Percentiles rank a stretch among this genome's conserved stretches.
Conservation (phyloP, 768 basidiomycete genomes). For the Sarcomyxa edulis region DNA sequence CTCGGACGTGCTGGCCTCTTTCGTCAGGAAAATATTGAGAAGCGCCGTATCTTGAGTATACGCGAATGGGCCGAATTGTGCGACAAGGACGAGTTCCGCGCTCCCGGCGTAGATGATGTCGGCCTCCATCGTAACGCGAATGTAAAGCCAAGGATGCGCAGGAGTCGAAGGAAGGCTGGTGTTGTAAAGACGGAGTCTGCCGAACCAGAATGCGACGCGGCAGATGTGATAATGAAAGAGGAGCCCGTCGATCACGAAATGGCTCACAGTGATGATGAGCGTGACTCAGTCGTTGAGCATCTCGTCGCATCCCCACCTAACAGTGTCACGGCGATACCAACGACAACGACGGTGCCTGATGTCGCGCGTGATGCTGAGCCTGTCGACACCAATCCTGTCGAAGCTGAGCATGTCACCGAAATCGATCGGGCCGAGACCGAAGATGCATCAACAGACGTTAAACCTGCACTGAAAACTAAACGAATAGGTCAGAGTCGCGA, state of each 20-base stretch:
- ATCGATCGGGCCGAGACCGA: constrained; percentile 12
- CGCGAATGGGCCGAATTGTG: constrained; percentile 86
- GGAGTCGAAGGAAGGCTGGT: constrained; percentile 37
- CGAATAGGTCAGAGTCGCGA: constrained; percentile 37
- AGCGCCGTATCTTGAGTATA: constrained; percentile 75
- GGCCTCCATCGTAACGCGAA: constrained; percentile 42
- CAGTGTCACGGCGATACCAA: constrained; percentile 28
- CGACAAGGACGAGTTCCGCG: constrained; percentile 61
- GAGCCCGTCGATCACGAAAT: constrained; percentile 28
- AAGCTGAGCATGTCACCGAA: constrained; percentile 9
- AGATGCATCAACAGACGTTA: constrained; percentile 12
- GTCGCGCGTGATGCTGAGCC: constrained; percentile 12
- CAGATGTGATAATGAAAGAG: constrained; percentile 45
- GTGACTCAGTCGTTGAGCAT: too few relatives aligned
- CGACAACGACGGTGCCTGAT: too few relatives aligned
- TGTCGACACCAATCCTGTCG: constrained; percentile 9
- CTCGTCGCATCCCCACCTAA: constrained; percentile 34
- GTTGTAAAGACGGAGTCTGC: constrained; percentile 32
- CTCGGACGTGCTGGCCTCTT: constrained; percentile 82
- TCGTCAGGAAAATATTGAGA: constrained; percentile 88
- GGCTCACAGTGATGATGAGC: not conserved
- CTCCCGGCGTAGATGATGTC: constrained; percentile 69
- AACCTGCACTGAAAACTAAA: constrained; percentile 27
- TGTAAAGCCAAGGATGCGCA: constrained; percentile 26
- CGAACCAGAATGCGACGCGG: constrained; percentile 32